Evolutionary conservation across 768 basidiomycete genomes (phyloP).

Genomic region (Kwoniella pini): DNA sequence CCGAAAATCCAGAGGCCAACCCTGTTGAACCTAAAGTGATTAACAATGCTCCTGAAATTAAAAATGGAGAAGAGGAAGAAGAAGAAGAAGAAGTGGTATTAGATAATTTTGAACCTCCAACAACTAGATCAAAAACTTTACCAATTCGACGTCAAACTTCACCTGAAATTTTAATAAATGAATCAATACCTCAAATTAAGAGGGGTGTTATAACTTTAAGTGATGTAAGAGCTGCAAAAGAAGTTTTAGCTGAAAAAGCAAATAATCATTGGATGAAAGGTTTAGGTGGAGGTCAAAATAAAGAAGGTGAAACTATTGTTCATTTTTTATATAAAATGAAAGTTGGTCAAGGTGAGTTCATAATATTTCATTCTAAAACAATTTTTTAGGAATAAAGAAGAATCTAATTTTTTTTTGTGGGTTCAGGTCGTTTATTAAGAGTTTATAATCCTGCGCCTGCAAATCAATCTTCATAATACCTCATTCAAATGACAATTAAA

Average conservation of each 20-base stretch:
- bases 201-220: conserved; percentile 44
- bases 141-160: conserved; percentile 31
- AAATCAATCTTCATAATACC: background rate
- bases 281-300: conserved; percentile 49
- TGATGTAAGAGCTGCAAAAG: conserved; percentile 41
- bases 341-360: conserved; percentile 46
- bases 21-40: too few relatives aligned
- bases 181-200: conserved; percentile 17
- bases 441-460: conserved; percentile 38
- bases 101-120: conserved; percentile 17
- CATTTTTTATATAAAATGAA: conserved; percentile 51
- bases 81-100: conserved; percentile 4
- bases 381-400: background rate
- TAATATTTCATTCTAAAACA: background rate
- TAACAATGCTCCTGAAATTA: conserved; percentile 59
- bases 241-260: conserved; percentile 46
- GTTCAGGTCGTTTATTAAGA: conserved; percentile 36
- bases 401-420: too few relatives aligned
- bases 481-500: too few relatives aligned
- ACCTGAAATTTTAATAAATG: conserved; percentile 11
- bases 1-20: too few relatives aligned
- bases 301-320: conserved; percentile 49
- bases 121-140: conserved; percentile 42
- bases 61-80: conserved; percentile 52
- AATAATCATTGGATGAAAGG: conserved; percentile 50